These are phyloP conservation scores for Backusella australiensis DNA, from an alignment of 192 early-diverging fungal genomes.

Conservation along the genomic window DNA sequence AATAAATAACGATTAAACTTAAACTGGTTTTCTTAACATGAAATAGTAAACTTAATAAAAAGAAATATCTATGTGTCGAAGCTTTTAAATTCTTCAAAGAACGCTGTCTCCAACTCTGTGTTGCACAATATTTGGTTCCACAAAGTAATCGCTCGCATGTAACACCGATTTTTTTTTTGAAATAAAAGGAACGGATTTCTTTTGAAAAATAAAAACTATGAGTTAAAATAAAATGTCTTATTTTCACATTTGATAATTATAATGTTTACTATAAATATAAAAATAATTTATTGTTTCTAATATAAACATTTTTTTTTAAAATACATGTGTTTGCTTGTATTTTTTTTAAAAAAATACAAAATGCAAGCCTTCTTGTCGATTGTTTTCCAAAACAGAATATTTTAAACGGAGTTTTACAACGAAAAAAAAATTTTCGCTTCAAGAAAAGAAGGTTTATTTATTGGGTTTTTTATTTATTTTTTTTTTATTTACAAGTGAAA, in stretches of 20 bases:
- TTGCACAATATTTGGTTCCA: neutral
- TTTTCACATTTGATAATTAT: neutral
- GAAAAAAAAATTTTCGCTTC: neutral
- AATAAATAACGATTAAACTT: neutral
- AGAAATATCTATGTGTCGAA: neutral
- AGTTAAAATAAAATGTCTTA: neutral
- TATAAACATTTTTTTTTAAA: neutral
- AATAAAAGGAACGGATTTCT: neutral
- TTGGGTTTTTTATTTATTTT: neutral
- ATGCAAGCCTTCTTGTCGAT: neutral
- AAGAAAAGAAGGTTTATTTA: neutral
- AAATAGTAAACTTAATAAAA: neutral
- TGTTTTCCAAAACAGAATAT: neutral
- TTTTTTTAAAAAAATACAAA: neutral
- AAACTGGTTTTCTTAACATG: neutral
- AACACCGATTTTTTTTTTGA: neutral
- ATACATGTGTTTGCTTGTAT: neutral
- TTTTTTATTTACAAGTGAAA: constrained; percentile 9
- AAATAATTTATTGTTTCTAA: neutral
- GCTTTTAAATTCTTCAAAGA: neutral
- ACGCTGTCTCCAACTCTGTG: neutral
- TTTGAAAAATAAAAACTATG: neutral
- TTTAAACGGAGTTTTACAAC: neutral
- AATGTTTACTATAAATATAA: neutral
- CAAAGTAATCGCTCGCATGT: neutral